phyloP scores from a whole-genome alignment of 2,329 filamentous ascomycete genomes.

The Podosphaera fusca region DNA sequence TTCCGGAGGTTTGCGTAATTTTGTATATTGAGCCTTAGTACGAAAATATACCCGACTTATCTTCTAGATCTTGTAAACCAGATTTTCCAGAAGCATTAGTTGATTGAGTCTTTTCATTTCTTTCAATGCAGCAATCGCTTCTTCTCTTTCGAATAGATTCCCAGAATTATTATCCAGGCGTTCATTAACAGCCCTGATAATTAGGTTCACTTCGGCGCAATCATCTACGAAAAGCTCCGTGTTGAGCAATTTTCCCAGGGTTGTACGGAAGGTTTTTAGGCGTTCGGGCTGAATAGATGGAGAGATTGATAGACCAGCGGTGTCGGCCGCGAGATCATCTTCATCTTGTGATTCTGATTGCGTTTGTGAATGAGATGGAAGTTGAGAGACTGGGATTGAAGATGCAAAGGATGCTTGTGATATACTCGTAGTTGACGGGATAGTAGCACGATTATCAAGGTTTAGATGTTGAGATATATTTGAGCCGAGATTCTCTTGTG shows the following conservation, averaged over 20 bases:
- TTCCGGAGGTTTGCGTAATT: too few species aligned
- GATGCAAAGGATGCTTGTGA: conserved; percentile 20
- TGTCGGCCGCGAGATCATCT: conserved; percentile 11
- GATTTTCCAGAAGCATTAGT: conserved; percentile 53
- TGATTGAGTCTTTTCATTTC: conserved; percentile 66
- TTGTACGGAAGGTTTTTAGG: conserved; percentile 51
- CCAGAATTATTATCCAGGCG: conserved; percentile 31
- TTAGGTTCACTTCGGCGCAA: conserved; percentile 47
- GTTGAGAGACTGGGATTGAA: conserved; percentile 17
- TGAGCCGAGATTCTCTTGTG: conserved; percentile 10
- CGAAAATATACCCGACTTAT: conserved; percentile 2
- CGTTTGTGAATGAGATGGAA: conserved; percentile 11
- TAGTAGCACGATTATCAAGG: conserved; percentile 3
- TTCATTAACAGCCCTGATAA: conserved; percentile 61
- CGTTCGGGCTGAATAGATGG: conserved; percentile 26
- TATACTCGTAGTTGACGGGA: conserved; percentile 5
- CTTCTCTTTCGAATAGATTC: conserved; percentile 41
- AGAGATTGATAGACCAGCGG: conserved; percentile 11
- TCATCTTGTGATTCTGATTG: conserved; percentile 8
- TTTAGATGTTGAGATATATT: conserved; percentile 4
- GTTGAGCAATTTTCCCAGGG: conserved; percentile 64
- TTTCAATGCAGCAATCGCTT: conserved; percentile 56
- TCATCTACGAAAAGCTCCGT: conserved; percentile 74
- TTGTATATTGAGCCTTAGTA: too few species aligned
- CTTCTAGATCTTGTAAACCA: conserved; percentile 45